Evolutionary conservation across 495 filamentous ascomycete species (phyloP), one percentile per base, ranked within the genome.

Genomic region (Opeltia flavorubescens): DNA sequence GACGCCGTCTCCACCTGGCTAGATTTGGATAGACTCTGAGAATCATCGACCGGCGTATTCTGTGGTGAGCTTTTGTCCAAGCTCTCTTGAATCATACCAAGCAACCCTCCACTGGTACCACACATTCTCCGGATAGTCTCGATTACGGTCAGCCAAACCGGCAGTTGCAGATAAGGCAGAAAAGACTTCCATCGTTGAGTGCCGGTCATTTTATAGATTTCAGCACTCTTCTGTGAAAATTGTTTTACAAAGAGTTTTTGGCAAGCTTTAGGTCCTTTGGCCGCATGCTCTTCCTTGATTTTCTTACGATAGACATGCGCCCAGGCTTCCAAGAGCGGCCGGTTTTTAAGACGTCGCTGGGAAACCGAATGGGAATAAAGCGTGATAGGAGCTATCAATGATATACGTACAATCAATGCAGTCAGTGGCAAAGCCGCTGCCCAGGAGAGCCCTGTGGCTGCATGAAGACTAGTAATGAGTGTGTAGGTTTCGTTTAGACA

Each of bases 111-210:
- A 11, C 66, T 61, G 15, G 64, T 71, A 4, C 79, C 81, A 44
- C 71, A 74, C 69, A 88, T 76, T 24, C 66, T 64, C 21, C 86
- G 63, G 11, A 93, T 38, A 26, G 71, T 69, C 52, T 89, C 83
- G 50, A 84, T 82, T 26, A 78, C 67, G 11, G 69, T 53, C 15
- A 91, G 54, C 72, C 80, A 93, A 18, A 85, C 55, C 0, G 86
- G 85, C 0, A 89, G 39, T 51, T 80, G 74, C 3, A 78, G 11
- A 13, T 70, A 52, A 0, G 51, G 53, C 15, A 61, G 30, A 40
- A 55, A 71, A 0, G 57, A 50, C 52, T 70, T 78, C 71, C 74
- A 83, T 20, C 41, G 46, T 47, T 72, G 60, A 11, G 50, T 46
- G 21, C 81, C 62, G 0, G 66, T 62, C 50, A 67, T 4, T 25